These are phyloP conservation scores for Mycena haematopus DNA, from an alignment of 768 basidiomycete species.

Conservation along the genomic window DNA sequence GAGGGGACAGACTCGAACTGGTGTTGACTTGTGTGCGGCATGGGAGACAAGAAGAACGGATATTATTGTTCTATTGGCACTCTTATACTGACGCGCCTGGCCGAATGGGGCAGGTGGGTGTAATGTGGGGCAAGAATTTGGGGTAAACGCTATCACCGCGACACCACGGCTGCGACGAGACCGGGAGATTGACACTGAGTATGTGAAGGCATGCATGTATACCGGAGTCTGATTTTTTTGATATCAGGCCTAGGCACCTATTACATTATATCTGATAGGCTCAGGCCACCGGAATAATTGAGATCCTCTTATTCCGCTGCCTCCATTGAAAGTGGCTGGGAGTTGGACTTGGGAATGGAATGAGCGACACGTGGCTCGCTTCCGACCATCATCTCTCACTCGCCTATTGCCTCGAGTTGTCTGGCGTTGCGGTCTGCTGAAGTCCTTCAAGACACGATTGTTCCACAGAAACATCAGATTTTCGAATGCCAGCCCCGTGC, in stretches of 20 bases:
- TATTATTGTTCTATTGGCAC: background rate
- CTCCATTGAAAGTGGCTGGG: too few relatives aligned
- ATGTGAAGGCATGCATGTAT: too few relatives aligned
- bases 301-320: too few relatives aligned
- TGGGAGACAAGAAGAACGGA: background rate
- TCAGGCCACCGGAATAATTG: too few relatives aligned
- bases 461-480: slow-evolving; percentile 13
- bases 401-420: background rate
- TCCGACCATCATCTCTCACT: background rate
- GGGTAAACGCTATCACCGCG: background rate
- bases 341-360: too few relatives aligned
- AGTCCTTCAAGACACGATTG: background rate
- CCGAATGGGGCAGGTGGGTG: slow-evolving; percentile 4
- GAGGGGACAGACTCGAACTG: slow-evolving; percentile 72
- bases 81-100: slow-evolving; percentile 12
- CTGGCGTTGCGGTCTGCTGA: background rate
- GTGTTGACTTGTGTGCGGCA: slow-evolving; percentile 32
- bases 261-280: too few relatives aligned
- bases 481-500: slow-evolving; percentile 50
- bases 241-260: too few relatives aligned
- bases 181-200: slow-evolving; percentile 2
- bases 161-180: background rate
- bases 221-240: too few relatives aligned
- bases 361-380: too few relatives aligned
- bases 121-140: slow-evolving; percentile 3